These are phyloP conservation scores for Alternaria novae-zelandiae DNA, from an alignment of 2,329 filamentous ascomycete genomes.

Conservation along the genomic window DNA sequence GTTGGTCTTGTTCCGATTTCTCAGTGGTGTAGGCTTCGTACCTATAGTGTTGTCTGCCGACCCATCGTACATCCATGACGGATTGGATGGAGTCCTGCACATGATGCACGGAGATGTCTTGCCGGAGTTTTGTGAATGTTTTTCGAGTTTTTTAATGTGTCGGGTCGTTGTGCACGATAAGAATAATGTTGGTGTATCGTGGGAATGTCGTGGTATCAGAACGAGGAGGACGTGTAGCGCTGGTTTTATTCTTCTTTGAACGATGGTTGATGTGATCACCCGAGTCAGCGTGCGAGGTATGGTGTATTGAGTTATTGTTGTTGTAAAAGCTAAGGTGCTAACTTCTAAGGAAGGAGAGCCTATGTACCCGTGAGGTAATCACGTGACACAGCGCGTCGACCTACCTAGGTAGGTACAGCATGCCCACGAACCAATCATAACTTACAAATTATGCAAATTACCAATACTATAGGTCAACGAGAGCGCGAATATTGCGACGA, in stretches of 20 bases:
- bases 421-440: neutral
- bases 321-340: neutral
- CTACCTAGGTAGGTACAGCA: neutral
- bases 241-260: too few species aligned
- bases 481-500: neutral
- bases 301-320: too few species aligned
- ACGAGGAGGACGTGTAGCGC: neutral
- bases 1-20: neutral
- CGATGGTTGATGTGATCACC: too few species aligned
- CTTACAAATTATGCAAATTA: neutral
- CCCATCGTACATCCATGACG: neutral
- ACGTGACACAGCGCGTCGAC: neutral
- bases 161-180: neutral
- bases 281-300: too few species aligned
- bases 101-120: neutral
- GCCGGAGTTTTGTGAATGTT: neutral
- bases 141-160: neutral
- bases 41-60: neutral
- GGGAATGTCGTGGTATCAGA: neutral
- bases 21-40: neutral
- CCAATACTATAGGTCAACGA: neutral
- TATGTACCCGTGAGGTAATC: neutral
- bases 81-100: neutral
- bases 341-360: neutral
- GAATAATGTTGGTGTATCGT: neutral